Conservation (phyloP, 139 green algal genomes). For the Chlorella sp. region DNA sequence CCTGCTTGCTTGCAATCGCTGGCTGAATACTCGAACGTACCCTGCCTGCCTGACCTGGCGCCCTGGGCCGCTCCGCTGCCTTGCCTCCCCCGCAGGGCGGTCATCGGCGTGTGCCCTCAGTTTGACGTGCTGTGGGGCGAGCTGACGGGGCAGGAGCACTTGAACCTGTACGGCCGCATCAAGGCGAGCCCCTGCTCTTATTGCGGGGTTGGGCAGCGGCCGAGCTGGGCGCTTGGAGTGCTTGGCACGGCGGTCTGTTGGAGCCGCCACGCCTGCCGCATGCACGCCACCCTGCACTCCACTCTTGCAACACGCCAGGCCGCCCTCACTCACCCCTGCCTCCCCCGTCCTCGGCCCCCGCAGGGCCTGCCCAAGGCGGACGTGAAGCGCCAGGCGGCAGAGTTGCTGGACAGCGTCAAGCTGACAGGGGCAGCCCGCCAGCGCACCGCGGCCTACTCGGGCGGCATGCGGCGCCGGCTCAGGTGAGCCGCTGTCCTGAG, state of each 20-base stretch:
- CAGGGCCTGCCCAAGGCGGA: constrained; percentile 15
- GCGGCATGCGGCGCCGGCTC: constrained; percentile 88
- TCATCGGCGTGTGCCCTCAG: constrained; percentile 68
- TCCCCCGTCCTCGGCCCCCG: not conserved
- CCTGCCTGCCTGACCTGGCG: too few relatives aligned
- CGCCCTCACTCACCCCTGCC: not conserved
- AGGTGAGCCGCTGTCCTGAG: constrained; percentile 10
- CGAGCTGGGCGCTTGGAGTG: too few relatives aligned
- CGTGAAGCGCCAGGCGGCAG: not conserved
- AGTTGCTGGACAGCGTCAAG: constrained; percentile 35
- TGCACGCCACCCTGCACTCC: too few relatives aligned
- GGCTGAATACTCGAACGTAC: too few relatives aligned
- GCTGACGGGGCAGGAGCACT: constrained; percentile 91
- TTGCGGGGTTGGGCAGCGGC: too few relatives aligned
- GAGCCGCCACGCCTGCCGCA: too few relatives aligned
- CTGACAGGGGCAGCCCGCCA: constrained; percentile 49
- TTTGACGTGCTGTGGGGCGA: constrained; percentile 96
- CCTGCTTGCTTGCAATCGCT: too few relatives aligned
- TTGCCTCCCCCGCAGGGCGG: not conserved
- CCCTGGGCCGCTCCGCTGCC: not conserved
- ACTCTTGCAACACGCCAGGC: not conserved
- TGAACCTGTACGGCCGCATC: constrained; percentile 87
- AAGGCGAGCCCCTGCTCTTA: constrained; percentile 16
- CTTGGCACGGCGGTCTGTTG: too few relatives aligned
- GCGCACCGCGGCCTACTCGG: constrained; percentile 64